phyloP scores from a whole-genome alignment of 805 yeast genomes.

The Wickerhamomyces mucosus region DNA sequence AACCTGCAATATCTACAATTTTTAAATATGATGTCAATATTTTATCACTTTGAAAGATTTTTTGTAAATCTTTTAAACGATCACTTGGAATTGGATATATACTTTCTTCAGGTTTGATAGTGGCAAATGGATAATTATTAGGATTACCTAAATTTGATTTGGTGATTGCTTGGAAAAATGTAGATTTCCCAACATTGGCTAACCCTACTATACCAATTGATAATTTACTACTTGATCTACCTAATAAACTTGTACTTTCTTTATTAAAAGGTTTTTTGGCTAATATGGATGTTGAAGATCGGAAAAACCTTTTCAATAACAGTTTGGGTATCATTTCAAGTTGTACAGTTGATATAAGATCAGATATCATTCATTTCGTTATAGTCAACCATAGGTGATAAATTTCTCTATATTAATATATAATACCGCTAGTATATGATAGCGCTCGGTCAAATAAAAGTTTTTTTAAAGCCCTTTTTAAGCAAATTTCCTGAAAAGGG shows the following conservation, averaged over 20 bases:
- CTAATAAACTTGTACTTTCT: slow-evolving; percentile 12
- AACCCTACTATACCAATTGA: slow-evolving; percentile 65
- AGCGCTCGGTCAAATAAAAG: too few relatives aligned
- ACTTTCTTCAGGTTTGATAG: slow-evolving; percentile 72
- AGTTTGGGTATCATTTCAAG: too few relatives aligned
- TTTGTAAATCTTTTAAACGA: slow-evolving; percentile 45
- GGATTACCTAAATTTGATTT: slow-evolving; percentile 62
- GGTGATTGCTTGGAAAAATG: slow-evolving; percentile 75
- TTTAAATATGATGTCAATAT: slow-evolving; percentile 62
- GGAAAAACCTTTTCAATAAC: slow-evolving; percentile 6
- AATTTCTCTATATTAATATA: too few relatives aligned
- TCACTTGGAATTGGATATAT: slow-evolving; percentile 61
- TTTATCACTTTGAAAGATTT: slow-evolving; percentile 50
- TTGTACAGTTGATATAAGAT: too few relatives aligned
- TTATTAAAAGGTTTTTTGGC: slow-evolving; percentile 14
- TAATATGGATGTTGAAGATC: background rate
- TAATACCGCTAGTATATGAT: too few relatives aligned
- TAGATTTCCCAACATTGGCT: slow-evolving; percentile 74
- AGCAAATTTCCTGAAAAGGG: too few relatives aligned
- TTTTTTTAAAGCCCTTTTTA: too few relatives aligned
- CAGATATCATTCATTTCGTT: too few relatives aligned
- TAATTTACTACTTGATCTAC: slow-evolving; percentile 19
- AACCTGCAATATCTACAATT: slow-evolving; percentile 73
- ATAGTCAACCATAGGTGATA: too few relatives aligned
- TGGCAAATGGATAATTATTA: slow-evolving; percentile 76